Evolutionary conservation across 2,329 filamentous ascomycete species (phyloP), one percentile per base, ranked within the genome.

Genomic region (Cladosporium sp.): DNA sequence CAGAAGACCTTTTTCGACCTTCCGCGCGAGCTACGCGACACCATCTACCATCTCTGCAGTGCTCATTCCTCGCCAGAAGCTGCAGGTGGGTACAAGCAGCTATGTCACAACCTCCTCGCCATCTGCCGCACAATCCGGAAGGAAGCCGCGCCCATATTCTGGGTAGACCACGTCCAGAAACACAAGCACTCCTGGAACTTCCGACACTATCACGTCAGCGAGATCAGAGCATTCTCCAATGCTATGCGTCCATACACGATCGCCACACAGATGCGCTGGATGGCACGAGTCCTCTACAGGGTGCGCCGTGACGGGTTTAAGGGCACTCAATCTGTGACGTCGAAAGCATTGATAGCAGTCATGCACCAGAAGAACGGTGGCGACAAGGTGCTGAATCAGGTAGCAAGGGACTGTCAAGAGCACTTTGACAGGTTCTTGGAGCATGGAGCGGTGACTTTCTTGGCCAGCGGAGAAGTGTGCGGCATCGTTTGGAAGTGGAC

Each of bases 81-180:
- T 44, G 38, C 6, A 18, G 38, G 38, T 10, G 18, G 18, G 18
- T 44, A 44, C 38, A 21, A 44, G 18, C 15, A 47, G 10, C 41
- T 47, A 47, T 47, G 41, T 4, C 8, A 47, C 4, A 47, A 4
- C 47, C 5, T 62, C 1, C 59, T 54, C 21, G 36, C 44, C 47
- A 21, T 32, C 15, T 38, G 15, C 18, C 30, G 32, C 4, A 5
- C 8, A 30, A 41, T 62, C 12, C 28, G 21, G 1, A 24, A 7
- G 10, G 59, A 62, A 62, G 59, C 59, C 6, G 18, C 59, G 15
- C 44, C 47, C 28, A 62, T 62, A 21, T 41, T 62, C 32, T 62
- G 59, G 59, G 12, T 4, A 5, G 47, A 54, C 59, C 24, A 54
- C 47, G 44, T 62, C 30, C 18, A 11, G n/a, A 47, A 47, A 11